Evolutionary conservation across 2,329 filamentous ascomycete genomes (phyloP), one percentile per base, ranked within the genome.

Genomic region (Phaeomoniella chlamydospora): DNA sequence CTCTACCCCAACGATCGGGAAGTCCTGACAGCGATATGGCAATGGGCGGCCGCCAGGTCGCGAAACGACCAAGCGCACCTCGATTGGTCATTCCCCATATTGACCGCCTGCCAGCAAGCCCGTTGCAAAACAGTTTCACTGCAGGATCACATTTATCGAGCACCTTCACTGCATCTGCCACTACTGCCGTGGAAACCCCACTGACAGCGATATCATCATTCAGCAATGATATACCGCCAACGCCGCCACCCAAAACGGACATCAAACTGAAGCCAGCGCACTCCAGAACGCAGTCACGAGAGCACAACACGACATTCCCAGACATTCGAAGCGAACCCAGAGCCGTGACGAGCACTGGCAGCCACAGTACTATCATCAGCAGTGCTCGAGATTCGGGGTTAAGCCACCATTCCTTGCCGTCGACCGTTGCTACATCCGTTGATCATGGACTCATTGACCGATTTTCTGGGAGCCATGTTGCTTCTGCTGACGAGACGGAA

Each of bases 401-500:
- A 33, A 93, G 84, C 54, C 67, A 83, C 18, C 55, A 85, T 2
- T 94, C 88, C 1, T 78, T 80, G 50, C 77, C 76, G 1, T 94
- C 87, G 1, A 94, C 87, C 2, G 68, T 87, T 38, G 87, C 86
- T 12, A 93, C 86, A 1, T 94, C 86, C 67, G 70, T 44, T 65
- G 63, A 39, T 67, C 71, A 74, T 9, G 81, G 75, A 1, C 58
- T 78, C 18, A 83, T 83, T 44, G 64, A 80, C 30, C 86, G 80
- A 59, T 62, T 72, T 12, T 61, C 73, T 2, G 76, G 67, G 41
- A 80, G 77, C 51, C 65, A 64, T 38, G 73, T 73, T 0, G 69
- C 72, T 1, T 62, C 74, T n/a, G 74, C 69, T 3, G 85, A 92
- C 37, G 84, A 88, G 39, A 66, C 71, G 10, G 77, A 84, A 22